A percentile compares a stretch with the other conserved stretches of the same genome.
phyloP scores from a whole-genome alignment of 2,329 filamentous ascomycete genomes.

The Aureobasidium leucospermi region DNA sequence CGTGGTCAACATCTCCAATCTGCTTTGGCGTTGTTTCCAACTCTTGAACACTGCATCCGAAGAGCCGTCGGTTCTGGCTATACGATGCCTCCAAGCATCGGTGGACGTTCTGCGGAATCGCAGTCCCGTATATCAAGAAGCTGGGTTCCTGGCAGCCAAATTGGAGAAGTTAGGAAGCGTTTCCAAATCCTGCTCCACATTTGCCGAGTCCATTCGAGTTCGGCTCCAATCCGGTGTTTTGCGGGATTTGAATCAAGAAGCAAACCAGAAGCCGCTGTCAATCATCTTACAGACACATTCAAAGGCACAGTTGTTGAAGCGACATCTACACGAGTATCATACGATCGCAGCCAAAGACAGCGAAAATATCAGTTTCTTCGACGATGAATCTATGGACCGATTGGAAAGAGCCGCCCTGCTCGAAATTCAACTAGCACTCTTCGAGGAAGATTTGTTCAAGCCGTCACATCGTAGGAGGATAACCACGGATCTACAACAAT shows the following conservation, averaged over 20 bases:
- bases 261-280: not conserved
- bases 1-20: slow-evolving; percentile 58
- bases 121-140: slow-evolving; percentile 48
- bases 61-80: not conserved
- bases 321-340: not conserved
- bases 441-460: slow-evolving; percentile 10
- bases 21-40: slow-evolving; percentile 54
- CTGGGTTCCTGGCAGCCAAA: slow-evolving; percentile 55
- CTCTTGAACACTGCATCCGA: not conserved
- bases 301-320: not conserved
- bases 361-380: slow-evolving; percentile 20
- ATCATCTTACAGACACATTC: not conserved
- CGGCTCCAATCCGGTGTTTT: not conserved
- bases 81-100: slow-evolving; percentile 24
- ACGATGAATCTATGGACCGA: slow-evolving; percentile 25
- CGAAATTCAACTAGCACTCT: slow-evolving; percentile 34
- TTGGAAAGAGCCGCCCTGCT: slow-evolving; percentile 32
- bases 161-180: slow-evolving; percentile 58
- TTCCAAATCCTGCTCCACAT: not conserved
- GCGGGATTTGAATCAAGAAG: not conserved
- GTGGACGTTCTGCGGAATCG: slow-evolving; percentile 55
- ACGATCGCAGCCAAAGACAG: not conserved
- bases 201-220: not conserved
- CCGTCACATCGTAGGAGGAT: slow-evolving; percentile 6
- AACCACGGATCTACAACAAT: not conserved